Evolutionary conservation across 257 asterid genomes (phyloP).

Genomic region (Nicotiana noctiflora): DNA sequence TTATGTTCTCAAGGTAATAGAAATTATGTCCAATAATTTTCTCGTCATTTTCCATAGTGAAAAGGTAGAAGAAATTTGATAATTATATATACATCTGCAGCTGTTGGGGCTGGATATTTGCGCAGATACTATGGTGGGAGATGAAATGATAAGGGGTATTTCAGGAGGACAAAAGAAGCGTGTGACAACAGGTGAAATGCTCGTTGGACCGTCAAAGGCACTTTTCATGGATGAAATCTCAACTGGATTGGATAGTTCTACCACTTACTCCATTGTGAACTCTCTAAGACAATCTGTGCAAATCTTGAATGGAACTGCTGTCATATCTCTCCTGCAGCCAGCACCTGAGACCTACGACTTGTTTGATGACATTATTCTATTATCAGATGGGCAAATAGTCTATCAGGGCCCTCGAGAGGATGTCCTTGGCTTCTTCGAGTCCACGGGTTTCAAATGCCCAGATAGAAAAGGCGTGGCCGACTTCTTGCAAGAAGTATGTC

Average conservation of each 20-base stretch:
- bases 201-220: constrained; percentile 48
- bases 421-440: constrained; percentile 41
- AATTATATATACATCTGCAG: constrained; percentile 27
- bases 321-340: constrained; percentile 49
- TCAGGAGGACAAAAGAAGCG: constrained; percentile 52
- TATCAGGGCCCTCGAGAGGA: constrained; percentile 48
- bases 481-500: constrained; percentile 49
- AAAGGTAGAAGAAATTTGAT: neutral
- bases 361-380: constrained; percentile 40
- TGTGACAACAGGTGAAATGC: constrained; percentile 49
- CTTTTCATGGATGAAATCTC: constrained; percentile 62
- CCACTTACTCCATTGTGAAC: constrained; percentile 37
- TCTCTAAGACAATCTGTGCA: constrained; percentile 36
- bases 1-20: constrained; percentile 40
- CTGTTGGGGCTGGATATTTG: constrained; percentile 43
- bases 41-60: neutral
- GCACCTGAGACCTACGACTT: constrained; percentile 46
- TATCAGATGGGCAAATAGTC: constrained; percentile 37
- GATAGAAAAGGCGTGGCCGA: constrained; percentile 52
- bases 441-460: constrained; percentile 44
- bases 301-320: constrained; percentile 42
- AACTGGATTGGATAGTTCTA: constrained; percentile 51
- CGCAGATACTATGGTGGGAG: constrained; percentile 48
- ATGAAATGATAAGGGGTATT: constrained; percentile 38
- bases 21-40: neutral